Evolutionary conservation across 116 monocot species (phyloP).

Genomic region (Zostera marina): DNA sequence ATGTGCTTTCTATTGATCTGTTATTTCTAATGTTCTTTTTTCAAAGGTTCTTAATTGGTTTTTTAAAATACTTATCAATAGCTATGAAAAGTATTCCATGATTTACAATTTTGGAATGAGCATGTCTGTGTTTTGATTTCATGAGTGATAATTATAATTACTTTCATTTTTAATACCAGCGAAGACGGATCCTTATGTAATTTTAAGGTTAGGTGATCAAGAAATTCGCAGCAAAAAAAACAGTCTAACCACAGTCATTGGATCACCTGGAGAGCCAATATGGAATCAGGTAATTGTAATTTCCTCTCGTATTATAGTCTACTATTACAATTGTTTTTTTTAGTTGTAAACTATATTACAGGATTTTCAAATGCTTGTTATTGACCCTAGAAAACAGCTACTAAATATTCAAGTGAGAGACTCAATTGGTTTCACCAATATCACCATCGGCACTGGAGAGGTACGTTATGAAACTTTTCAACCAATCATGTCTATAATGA

Average conservation of each 20-base stretch:
- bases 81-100: too few species aligned
- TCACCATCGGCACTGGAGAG: constrained; percentile 72
- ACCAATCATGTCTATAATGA: background rate
- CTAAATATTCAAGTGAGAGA: constrained; percentile 66
- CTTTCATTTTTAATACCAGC: constrained; percentile 23
- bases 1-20: background rate
- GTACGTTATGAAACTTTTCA: constrained; percentile 13
- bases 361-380: constrained; percentile 93
- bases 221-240: constrained; percentile 85
- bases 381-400: constrained; percentile 66
- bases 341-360: constrained; percentile 15
- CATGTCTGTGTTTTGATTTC: too few species aligned
- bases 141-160: constrained; percentile 4
- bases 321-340: background rate
- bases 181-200: constrained; percentile 95
- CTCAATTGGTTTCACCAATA: constrained; percentile 61
- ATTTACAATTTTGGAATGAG: too few species aligned
- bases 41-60: too few species aligned
- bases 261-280: constrained; percentile 88
- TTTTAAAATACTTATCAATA: too few species aligned
- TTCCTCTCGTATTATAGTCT: background rate
- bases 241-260: constrained; percentile 90
- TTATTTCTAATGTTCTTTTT: too few species aligned
- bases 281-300: constrained; percentile 66
- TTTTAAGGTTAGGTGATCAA: constrained; percentile 74